These are phyloP conservation scores for Trametes cinnabarina DNA, from an alignment of 768 basidiomycete species.

Conservation along the genomic window DNA sequence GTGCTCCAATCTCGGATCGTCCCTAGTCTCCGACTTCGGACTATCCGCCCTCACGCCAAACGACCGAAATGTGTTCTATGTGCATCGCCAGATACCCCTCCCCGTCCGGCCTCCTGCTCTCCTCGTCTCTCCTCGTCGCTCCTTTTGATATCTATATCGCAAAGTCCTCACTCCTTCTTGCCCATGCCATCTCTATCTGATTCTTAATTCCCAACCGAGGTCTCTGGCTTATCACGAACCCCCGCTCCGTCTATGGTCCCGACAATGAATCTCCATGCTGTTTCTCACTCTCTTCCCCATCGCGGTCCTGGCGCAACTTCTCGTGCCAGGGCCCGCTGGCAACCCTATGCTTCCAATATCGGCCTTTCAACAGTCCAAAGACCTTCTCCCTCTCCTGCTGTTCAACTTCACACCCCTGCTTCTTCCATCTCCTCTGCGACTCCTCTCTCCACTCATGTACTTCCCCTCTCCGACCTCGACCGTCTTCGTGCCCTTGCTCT, in stretches of 20 bases:
- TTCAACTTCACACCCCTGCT: slow-evolving; percentile 59
- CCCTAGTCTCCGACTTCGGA: slow-evolving; percentile 33
- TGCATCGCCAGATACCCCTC: slow-evolving; percentile 23
- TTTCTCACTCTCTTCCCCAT: slow-evolving; percentile 59
- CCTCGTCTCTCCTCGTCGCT: neutral
- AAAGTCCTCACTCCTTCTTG: slow-evolving; percentile 16
- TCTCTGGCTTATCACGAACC: slow-evolving; percentile 17
- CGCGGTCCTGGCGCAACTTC: slow-evolving; percentile 64
- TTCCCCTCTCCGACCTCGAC: slow-evolving; percentile 37
- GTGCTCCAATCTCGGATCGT: slow-evolving; percentile 28
- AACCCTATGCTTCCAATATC: slow-evolving; percentile 60
- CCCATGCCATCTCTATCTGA: slow-evolving; percentile 27
- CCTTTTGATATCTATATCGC: slow-evolving; percentile 22
- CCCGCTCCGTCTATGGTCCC: slow-evolving; percentile 17
- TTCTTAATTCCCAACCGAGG: slow-evolving; percentile 15
- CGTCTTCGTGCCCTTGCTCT: slow-evolving; percentile 30
- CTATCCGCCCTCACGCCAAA: slow-evolving; percentile 21
- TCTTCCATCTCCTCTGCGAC: slow-evolving; percentile 50
- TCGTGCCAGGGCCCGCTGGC: slow-evolving; percentile 74
- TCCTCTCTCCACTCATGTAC: slow-evolving; percentile 34
- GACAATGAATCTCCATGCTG: slow-evolving; percentile 34
- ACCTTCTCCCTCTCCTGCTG: slow-evolving; percentile 30
- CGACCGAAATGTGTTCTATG: slow-evolving; percentile 25
- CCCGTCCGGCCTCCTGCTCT: slow-evolving; percentile 14
- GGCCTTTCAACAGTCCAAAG: slow-evolving; percentile 36